Evolutionary conservation across 129 eudicot species (phyloP).

Genomic region (Saposhnikovia divaricata): DNA sequence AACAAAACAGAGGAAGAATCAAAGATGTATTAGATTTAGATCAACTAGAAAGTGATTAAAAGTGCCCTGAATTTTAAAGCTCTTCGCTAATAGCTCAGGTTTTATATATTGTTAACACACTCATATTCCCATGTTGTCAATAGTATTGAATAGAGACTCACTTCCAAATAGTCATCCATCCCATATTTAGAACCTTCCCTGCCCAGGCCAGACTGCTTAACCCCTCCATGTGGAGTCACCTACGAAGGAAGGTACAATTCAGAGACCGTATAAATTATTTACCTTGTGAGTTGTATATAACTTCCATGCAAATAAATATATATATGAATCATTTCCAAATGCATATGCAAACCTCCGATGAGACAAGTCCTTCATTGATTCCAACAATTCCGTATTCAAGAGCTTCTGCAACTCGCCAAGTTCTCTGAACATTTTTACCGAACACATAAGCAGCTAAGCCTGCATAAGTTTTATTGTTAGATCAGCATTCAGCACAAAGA

Average conservation of each 20-base stretch:
- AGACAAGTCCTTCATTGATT: slow-evolving; percentile 80
- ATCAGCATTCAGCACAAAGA: not conserved
- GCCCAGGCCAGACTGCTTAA: slow-evolving; percentile 92
- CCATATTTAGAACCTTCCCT: slow-evolving; percentile 96
- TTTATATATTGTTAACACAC: slow-evolving; percentile 5
- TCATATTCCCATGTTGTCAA: not conserved
- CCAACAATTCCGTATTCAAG: slow-evolving; percentile 95
- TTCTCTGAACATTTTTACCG: slow-evolving; percentile 47
- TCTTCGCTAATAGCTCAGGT: not conserved
- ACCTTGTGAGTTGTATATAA: not conserved
- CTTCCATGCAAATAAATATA: not conserved
- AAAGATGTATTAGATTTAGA: not conserved
- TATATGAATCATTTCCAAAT: not conserved
- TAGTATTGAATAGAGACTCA: slow-evolving; percentile 21
- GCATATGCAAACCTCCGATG: slow-evolving; percentile 55
- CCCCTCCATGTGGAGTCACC: slow-evolving; percentile 98
- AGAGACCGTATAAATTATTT: slow-evolving; percentile 4
- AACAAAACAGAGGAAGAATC: not conserved
- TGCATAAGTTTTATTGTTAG: slow-evolving; percentile 18
- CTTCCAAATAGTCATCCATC: slow-evolving; percentile 82
- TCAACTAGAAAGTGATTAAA: not conserved
- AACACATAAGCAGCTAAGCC: slow-evolving; percentile 90
- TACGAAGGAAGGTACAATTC: slow-evolving; percentile 19
- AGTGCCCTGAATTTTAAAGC: not conserved
- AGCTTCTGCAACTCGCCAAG: slow-evolving; percentile 96